Percentiles rank a stretch among this genome's conserved stretches.
Evolutionary conservation across 164 flowering plant species (phyloP).

Genomic region (Cinnamomum chago): DNA sequence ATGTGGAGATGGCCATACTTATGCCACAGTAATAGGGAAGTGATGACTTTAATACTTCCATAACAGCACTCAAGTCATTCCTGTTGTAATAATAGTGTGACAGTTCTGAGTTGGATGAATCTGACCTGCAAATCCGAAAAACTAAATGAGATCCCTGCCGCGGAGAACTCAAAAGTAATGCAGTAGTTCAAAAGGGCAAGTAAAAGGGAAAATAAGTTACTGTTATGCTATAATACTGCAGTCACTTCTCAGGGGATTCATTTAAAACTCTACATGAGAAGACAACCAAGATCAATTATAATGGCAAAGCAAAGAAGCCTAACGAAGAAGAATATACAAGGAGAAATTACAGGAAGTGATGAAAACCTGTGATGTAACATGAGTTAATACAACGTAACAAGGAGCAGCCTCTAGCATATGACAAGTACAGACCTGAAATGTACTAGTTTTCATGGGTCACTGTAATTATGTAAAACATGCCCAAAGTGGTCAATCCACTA

Average conservation of each 20-base stretch:
- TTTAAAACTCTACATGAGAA: no score
- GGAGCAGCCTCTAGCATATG: no score
- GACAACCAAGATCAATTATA: no score
- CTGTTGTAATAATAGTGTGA: conserved; percentile 50
- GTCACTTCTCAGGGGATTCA: neutral
- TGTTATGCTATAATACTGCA: neutral
- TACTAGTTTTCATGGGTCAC: no score
- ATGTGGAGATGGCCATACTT: conserved; percentile 45
- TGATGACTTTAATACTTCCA: conserved; percentile 58
- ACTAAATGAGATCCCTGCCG: neutral
- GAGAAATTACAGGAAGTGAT: no score
- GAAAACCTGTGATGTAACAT: no score
- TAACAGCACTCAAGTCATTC: conserved; percentile 52
- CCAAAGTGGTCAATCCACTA: no score
- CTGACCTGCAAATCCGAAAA: conserved; percentile 55
- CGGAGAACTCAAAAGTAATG: neutral
- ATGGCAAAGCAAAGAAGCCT: no score
- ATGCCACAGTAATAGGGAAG: conserved; percentile 36
- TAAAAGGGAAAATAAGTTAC: neutral
- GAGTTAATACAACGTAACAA: no score
- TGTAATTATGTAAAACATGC: no score
- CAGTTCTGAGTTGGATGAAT: conserved; percentile 44
- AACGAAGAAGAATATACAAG: no score
- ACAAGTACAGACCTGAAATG: no score
- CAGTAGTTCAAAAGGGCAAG: neutral